Base-by-base conservation (phyloP, 176 grass and related monocot species). In the Pontederia paniculata region DNA sequence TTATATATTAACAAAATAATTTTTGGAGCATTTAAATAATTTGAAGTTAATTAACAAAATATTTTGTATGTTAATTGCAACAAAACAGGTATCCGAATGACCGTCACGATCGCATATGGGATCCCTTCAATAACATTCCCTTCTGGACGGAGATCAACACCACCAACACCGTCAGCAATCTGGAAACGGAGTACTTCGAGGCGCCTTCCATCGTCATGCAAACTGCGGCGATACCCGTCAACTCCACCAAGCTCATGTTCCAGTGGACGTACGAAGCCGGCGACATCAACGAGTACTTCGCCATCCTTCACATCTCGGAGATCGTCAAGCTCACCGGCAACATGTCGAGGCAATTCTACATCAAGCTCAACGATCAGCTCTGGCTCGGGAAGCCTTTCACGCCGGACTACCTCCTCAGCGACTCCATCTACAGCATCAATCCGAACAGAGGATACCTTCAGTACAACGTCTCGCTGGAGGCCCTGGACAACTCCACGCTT, bases 401-500 rank as follows among this genome's bases (percentile, higher is more conserved):
- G 10, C 66, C 84, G 20, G 18, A 17, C 0, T 75, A 43, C 56
- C 71, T 73, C 23, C 21, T 55, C 5, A 45, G 43, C 0, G 9
- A 76, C 60, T 52, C 61, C 28, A 21, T 82, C 10, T 78, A 67
- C 9, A 21, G 65, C 11, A 42, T 9, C n/a, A 60, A 42, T 1
- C 23, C 57, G 1, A 13, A 62, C 21, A 62, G 37, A 8, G 71
- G 79, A 12, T 20, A 16, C 42, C 14, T 9, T 9, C 43, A 12
- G 58, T 69, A 76, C 63, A 82, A 21, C 42, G 1, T 82, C 17
- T 52, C 79, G 1, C 49, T 88, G 46, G 54, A 67, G 25, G 42
- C 65, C 11, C 70, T 74, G 22, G 23, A 21, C 17, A 73, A 79
- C 9, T 80, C 84, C 45, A 88, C 71, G 0, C 62, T 79, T 16